Base-by-base conservation (phyloP, 495 filamentous ascomycete genomes). In the Usnea hakonensis region DNA sequence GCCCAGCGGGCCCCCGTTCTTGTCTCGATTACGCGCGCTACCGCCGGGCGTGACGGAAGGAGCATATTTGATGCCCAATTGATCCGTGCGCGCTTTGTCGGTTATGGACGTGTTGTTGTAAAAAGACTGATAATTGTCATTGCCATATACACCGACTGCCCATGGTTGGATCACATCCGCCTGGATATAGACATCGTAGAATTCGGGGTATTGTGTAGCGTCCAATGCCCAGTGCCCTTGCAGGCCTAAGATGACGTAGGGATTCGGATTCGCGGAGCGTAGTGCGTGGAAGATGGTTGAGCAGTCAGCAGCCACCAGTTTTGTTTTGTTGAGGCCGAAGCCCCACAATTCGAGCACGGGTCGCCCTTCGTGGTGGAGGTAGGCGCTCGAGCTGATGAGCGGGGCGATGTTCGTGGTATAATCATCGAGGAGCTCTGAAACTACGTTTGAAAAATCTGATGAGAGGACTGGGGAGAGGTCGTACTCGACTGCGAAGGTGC, bases 311-410 rank as follows among this genome's bases (percentile, higher is more conserved):
- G 56, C 67, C n/a, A 50, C 65, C 13, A 73, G 37, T 33, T 60
- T 44, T n/a, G 9, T 62, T 19, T 61, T 62, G 21, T 71, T 62
- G 37, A 71, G 65, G 1, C 70, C 65, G 36, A 72, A 68, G 2
- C 70, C 71, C 68, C 70, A 72, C 9, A 72, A 64, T 58, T 71
- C 70, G 38, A 73, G 28, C 16, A 72, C 70, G 0, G 71, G 70
- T 43, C 72, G 70, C 6, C 70, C 71, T 14, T 72, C 58, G 2
- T 72, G 69, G 35, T 71, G 67, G 58, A 73, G 68, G 46, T 73
- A 73, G 17, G 71, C 70, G 19, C 62, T 60, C 3, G 71, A 73
- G 3, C 67, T 68, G 50, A 58, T 68, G 28, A 71, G 63, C 5
- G 65, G 62, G 7, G 55, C 58, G 19, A 72, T 60, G 26, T 60